A percentile compares a stretch with the other conserved stretches of the same genome.
Evolutionary conservation across 106 monocot genomes (phyloP).

Genomic region (Phalaenopsis equestris): DNA sequence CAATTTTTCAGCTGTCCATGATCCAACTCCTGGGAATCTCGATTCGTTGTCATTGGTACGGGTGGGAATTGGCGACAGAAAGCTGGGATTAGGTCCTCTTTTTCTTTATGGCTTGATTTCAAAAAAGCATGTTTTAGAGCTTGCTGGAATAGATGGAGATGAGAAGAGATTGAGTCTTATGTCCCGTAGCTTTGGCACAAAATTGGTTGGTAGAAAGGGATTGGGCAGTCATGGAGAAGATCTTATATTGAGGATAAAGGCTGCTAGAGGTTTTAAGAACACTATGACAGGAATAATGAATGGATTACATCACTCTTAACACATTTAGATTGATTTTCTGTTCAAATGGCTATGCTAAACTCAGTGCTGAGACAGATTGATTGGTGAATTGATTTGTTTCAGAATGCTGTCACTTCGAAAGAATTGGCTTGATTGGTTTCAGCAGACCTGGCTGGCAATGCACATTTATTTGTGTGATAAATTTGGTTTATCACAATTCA

Average conservation of each 20-base stretch:
- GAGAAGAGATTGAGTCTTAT: slow-evolving; percentile 46
- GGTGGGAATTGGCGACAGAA: slow-evolving; percentile 38
- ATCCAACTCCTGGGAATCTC: slow-evolving; percentile 29
- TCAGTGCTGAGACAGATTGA: not conserved
- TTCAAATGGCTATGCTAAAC: not conserved
- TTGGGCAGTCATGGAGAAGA: slow-evolving; percentile 47
- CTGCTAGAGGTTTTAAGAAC: slow-evolving; percentile 17
- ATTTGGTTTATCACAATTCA: not conserved
- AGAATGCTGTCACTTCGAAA: not conserved
- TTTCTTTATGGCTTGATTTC: slow-evolving; percentile 59
- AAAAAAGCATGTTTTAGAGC: slow-evolving; percentile 49
- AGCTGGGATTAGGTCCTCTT: slow-evolving; percentile 24
- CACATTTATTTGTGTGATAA: not conserved
- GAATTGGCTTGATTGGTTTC: slow-evolving; percentile 4
- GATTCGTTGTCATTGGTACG: slow-evolving; percentile 53
- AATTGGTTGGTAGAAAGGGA: slow-evolving; percentile 54
- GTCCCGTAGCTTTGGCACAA: slow-evolving; percentile 49
- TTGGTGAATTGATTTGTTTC: slow-evolving; percentile 7
- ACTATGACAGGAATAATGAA: slow-evolving; percentile 12
- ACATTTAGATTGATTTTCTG: not conserved
- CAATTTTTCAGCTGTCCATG: slow-evolving; percentile 57
- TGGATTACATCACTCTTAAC: slow-evolving; percentile 12
- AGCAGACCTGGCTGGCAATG: not conserved
- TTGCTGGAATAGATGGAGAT: slow-evolving; percentile 50
- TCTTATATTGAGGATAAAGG: slow-evolving; percentile 56